A percentile compares a stretch with the other conserved stretches of the same genome.
phyloP scores from a whole-genome alignment of 306 rosid genomes.

The Potentilla sterilis region DNA sequence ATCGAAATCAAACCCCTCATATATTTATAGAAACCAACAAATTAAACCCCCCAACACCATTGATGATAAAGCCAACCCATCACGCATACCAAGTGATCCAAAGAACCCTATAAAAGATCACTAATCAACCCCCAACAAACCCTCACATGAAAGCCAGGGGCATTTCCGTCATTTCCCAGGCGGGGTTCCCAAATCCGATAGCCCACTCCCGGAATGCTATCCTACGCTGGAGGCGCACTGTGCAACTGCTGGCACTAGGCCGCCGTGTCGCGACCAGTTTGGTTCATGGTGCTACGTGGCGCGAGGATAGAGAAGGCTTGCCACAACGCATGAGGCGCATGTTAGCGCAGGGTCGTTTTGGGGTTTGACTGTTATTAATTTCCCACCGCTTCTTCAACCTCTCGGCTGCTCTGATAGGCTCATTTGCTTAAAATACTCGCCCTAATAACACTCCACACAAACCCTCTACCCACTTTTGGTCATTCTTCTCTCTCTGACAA shows the following conservation, averaged over 20 bases:
- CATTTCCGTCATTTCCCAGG: not conserved
- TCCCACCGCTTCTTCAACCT: constrained; percentile 29
- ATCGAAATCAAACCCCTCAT: not conserved
- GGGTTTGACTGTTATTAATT: not conserved
- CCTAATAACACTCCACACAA: not conserved
- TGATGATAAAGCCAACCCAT: constrained; percentile 1
- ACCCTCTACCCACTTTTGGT: constrained; percentile 8
- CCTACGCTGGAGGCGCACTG: constrained; percentile 2
- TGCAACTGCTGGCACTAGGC: not conserved
- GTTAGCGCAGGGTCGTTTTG: not conserved
- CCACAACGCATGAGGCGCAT: not conserved
- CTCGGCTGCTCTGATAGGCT: constrained; percentile 9
- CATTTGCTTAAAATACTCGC: constrained; percentile 34
- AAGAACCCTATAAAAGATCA: not conserved
- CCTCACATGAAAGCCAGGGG: constrained; percentile 22
- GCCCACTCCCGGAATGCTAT: not conserved
- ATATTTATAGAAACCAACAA: not conserved
- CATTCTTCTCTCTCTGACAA: constrained; percentile 1
- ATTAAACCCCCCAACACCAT: not conserved
- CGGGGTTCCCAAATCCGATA: not conserved
- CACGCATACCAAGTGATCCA: constrained; percentile 17
- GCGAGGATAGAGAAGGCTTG: not conserved
- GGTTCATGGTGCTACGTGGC: constrained; percentile 31
- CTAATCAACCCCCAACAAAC: constrained; percentile 12
- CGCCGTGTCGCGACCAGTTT: constrained; percentile 19